phyloP scores from a whole-genome alignment of 345 rosid species.

The Hypericum perforatum region DNA sequence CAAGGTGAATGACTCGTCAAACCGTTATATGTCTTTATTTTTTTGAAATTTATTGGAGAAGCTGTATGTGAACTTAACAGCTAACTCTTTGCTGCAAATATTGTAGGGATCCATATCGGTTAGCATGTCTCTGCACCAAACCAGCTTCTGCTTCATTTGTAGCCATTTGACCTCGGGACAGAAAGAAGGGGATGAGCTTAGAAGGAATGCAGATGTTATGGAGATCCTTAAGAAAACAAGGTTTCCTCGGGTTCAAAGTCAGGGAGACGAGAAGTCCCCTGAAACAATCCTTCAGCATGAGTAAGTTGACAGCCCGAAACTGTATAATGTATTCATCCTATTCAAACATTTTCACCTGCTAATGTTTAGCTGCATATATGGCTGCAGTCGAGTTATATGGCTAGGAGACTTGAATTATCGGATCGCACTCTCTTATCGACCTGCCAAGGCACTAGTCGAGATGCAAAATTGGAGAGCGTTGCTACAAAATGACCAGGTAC shows the following conservation, averaged over 20 bases:
- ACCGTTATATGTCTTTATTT: constrained; percentile 1
- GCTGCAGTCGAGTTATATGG: constrained; percentile 84
- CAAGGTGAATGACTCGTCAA: constrained; percentile 42
- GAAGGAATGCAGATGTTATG: constrained; percentile 93
- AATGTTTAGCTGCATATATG: constrained; percentile 7
- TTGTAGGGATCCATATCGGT: constrained; percentile 92
- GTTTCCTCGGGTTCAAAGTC: constrained; percentile 64
- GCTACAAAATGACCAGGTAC: constrained; percentile 88
- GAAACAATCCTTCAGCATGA: constrained; percentile 92
- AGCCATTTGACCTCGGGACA: constrained; percentile 95
- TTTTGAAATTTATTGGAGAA: constrained; percentile 8
- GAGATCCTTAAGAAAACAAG: constrained; percentile 91
- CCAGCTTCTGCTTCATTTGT: constrained; percentile 91
- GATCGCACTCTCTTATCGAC: constrained; percentile 83
- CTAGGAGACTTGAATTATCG: constrained; percentile 97
- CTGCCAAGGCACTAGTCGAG: constrained; percentile 95
- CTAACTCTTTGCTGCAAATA: constrained; percentile 7
- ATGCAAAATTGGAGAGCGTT: constrained; percentile 99
- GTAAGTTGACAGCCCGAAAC: constrained; percentile 36
- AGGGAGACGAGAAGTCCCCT: constrained; percentile 62
- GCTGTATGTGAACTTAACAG: neutral
- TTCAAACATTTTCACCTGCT: neutral
- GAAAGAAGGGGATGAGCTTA: constrained; percentile 86
- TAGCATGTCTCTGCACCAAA: constrained; percentile 87
- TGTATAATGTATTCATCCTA: neutral